Base-by-base conservation (phyloP, 83 land plant species). In the Larix sibirica region DNA sequence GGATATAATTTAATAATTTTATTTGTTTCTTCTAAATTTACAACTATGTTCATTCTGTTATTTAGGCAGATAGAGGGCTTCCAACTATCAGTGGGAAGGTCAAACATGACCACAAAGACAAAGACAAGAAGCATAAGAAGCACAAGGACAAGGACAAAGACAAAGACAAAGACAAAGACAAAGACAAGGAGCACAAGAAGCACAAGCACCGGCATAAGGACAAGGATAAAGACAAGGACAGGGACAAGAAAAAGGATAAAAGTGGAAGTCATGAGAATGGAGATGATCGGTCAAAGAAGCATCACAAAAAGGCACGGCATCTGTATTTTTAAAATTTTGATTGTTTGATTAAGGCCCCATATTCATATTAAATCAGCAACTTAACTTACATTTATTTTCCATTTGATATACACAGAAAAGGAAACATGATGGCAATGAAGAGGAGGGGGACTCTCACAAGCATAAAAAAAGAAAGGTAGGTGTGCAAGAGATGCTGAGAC, bases 381-480 rank as follows among this genome's bases (percentile, higher is more conserved):
- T 77, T 60, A 73, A 56, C 31, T 28, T 74, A 33, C 66, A 33
- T 13, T 47, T 14, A 33, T 56, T 24, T 67, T 74, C 18, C 14
- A 47, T 70, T 18, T 80, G 59, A 17, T 85, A 73, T 47, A 59
- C 80, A 24, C 91, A 95, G 97, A 96, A 96, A 75, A 93, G 99
- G 80, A 95, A 89, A 87, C 99, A 93, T 89, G 99, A 95, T 60
- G 97, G 96, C 12, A 90, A 84, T 73, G 95, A 90, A 84, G 98
- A 95, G 83, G 84, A 88, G 38, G 92, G 87, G 71, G 99, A 95
- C 68, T 81, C 83, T 66, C 96, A 95, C 77, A 95, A 87, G 76
- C 98, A 95, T 83, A 95, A 95, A 88, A 95, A 91, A 87, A 95
- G 90, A 84, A 95, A 96, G 96, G 99, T 94, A 88, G 66, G 44